phyloP scores from a whole-genome alignment of 164 flowering plant species.

The Macadamia integrifolia region DNA sequence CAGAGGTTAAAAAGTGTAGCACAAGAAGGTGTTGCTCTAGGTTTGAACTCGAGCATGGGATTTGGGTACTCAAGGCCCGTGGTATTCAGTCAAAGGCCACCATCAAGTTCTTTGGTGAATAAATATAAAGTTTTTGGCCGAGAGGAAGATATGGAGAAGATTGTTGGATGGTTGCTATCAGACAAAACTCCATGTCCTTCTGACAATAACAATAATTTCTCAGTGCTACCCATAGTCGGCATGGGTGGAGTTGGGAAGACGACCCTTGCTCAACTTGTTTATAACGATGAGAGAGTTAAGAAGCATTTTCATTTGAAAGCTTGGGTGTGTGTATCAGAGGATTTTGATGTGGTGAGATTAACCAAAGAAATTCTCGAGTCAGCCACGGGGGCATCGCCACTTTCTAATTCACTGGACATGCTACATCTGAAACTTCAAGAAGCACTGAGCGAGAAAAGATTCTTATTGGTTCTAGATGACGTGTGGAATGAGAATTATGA shows the following conservation, averaged over 20 bases:
- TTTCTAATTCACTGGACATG: neutral
- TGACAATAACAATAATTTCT: neutral
- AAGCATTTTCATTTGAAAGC: neutral
- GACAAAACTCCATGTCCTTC: neutral
- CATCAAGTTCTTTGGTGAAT: neutral
- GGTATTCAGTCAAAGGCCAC: no score
- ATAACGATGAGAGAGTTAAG: neutral
- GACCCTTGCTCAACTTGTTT: constrained; percentile 6
- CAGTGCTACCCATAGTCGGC: neutral
- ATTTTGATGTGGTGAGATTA: neutral
- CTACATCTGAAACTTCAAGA: neutral
- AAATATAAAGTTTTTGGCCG: neutral
- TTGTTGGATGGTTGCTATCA: neutral
- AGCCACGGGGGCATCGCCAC: neutral
- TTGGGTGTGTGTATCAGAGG: constrained; percentile 7
- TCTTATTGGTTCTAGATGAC: constrained; percentile 11
- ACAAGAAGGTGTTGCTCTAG: no score
- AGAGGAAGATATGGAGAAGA: neutral
- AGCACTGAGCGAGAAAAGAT: neutral
- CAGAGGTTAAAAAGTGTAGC: no score
- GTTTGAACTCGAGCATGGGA: no score
- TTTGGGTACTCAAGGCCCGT: no score
- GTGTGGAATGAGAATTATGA: constrained; percentile 7
- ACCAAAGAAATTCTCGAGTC: constrained; percentile 3
- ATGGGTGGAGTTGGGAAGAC: constrained; percentile 13